Conservation (phyloP, 2,329 filamentous ascomycete genomes). For the Colletotrichum sp. region DNA sequence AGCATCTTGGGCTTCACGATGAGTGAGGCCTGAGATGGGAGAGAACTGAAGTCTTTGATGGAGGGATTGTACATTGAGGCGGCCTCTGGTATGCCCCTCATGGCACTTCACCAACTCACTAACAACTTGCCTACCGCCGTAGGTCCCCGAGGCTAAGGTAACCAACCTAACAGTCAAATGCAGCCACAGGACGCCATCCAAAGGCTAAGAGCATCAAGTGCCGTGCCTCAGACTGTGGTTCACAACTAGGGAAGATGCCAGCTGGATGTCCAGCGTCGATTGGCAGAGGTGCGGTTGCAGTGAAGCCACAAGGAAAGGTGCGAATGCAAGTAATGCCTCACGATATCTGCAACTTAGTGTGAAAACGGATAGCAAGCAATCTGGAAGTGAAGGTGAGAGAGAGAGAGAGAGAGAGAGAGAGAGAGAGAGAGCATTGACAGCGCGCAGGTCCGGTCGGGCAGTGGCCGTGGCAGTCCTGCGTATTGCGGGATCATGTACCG, state of each 20-base stretch:
- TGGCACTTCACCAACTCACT: neutral
- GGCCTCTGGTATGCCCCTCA: neutral
- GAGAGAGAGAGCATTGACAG: neutral
- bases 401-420: neutral
- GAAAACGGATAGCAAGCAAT: neutral
- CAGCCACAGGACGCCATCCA: neutral
- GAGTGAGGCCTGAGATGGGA: neutral
- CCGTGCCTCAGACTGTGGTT: neutral
- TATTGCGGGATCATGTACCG: neutral
- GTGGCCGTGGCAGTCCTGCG: neutral
- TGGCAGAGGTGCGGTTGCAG: neutral
- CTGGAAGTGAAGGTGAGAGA: neutral
- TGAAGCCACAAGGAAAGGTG: neutral
- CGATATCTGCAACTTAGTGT: neutral
- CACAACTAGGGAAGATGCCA: neutral
- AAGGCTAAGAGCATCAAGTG: neutral
- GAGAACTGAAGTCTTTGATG: neutral
- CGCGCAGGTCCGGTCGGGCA: neutral
- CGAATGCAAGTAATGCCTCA: neutral
- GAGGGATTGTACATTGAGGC: neutral
- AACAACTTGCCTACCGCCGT: too few relatives aligned
- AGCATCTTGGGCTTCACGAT: neutral
- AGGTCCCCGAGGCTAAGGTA: neutral
- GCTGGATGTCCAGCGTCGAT: neutral
- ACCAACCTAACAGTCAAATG: neutral